Evolutionary conservation across 169 alveolate genomes (phyloP).

Genomic region (Babesia ovis): DNA sequence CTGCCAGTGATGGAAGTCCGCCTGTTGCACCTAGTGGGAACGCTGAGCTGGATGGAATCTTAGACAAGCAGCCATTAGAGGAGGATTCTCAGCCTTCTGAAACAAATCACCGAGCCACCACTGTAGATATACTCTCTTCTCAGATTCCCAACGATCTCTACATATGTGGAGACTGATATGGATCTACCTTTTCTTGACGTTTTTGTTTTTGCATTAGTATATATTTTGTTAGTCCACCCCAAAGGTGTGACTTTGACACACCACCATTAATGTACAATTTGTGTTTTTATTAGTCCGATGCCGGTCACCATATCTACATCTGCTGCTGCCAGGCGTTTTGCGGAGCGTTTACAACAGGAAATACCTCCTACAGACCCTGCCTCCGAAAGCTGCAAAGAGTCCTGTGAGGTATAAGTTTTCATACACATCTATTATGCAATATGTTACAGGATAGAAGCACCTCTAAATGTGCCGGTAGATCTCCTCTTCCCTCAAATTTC

Average conservation of each 20-base stretch:
- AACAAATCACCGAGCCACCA: not conserved
- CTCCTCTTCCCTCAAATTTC: not conserved
- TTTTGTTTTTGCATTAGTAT: not conserved
- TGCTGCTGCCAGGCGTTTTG: slow-evolving; percentile 6
- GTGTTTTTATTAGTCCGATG: not conserved
- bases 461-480: not conserved
- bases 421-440: not conserved
- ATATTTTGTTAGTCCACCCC: not conserved
- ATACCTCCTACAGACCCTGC: not conserved
- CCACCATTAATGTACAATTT: not conserved
- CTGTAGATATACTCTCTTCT: not conserved
- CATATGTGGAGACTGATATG: too few species aligned
- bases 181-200: not conserved
- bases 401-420: not conserved
- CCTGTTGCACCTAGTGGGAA: too few species aligned
- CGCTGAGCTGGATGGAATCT: too few species aligned
- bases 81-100: not conserved
- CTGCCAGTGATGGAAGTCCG: not conserved
- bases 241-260: not conserved
- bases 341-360: slow-evolving; percentile 24
- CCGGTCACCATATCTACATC: not conserved
- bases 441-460: not conserved
- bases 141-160: not conserved
- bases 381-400: not conserved
- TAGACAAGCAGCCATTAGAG: too few species aligned